Base-by-base conservation (phyloP, 225 moss, liverwort and hornwort species). In the Pseudoscleropodium purum region DNA sequence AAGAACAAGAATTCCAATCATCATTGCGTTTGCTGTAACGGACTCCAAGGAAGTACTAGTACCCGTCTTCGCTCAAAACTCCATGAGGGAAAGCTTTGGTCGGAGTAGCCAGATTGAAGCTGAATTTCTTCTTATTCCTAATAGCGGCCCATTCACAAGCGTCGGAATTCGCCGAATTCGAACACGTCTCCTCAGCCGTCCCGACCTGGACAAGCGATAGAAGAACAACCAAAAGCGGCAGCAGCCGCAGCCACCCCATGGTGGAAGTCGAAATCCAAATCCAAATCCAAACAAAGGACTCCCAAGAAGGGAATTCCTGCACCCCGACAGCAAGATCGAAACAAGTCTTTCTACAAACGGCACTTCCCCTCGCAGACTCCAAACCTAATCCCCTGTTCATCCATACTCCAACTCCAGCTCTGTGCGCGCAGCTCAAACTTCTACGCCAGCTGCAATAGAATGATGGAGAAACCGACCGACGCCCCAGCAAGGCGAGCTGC, bases 21-120 rank as follows among this genome's bases (percentile, higher is more conserved):
- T 57, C 60, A 23, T 69, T 78, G 45, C 18, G 45, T 18, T 29
- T 45, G 65, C 68, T 68, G 69, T 49, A 12, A n/a, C 33, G 16
- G 37, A 61, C 11, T 63, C 37, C 45, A 77, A 69, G 43, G 51
- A 82, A 82, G 65, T 31, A 52, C 31, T 92, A 92, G 63, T 93
- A 94, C 94, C 94, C 94, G 81, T 95, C 95, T 90, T 95, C 95
- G 78, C 82, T 95, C 74, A 93, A 79, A 84, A 90, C 89, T 83
- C 95, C 95, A 89, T 95, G 95, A 24, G 95, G 95, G 59, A 61
- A 82, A 18, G 80, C 70, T 82, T 92, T 91, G 83, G 89, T 92
- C 69, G 93, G 91, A 84, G 89, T 90, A 14, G 87, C 93, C 41
- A 95, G 92, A 93, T 91, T 91, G 77, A 95, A 95, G 79, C 89